These are phyloP conservation scores for Strigomonas culicis DNA, from an alignment of 208 protist species.

Conservation along the genomic window DNA sequence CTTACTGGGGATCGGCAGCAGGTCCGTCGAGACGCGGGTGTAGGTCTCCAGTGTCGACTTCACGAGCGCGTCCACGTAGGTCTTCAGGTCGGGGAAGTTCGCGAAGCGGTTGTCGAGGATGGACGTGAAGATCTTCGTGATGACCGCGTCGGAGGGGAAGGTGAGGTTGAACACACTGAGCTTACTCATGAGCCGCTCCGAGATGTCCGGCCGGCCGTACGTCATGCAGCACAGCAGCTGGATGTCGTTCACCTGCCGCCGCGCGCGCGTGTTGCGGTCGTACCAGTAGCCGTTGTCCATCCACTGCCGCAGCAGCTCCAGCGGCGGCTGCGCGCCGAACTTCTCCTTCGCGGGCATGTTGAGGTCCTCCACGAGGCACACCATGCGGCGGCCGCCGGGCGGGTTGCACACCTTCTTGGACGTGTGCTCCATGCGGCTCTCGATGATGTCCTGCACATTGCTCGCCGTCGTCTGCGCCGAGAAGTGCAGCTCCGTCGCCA, in stretches of 20 bases:
- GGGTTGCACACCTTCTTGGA: conserved; percentile 96
- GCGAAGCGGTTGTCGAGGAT: conserved; percentile 93
- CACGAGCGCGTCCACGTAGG: conserved; percentile 89
- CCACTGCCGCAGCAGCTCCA: conserved; percentile 97
- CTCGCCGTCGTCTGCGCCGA: conserved; percentile 94
- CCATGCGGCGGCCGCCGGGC: conserved; percentile 91
- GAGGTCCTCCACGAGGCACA: conserved; percentile 98
- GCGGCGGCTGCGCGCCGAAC: conserved; percentile 97
- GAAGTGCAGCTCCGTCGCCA: conserved; percentile 95
- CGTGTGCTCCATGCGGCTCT: conserved; percentile 95
- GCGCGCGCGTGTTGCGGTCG: conserved; percentile 92
- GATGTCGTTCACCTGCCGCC: conserved; percentile 94
- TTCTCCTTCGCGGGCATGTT: conserved; percentile 98
- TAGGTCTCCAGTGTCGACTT: conserved; percentile 96
- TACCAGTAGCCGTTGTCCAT: conserved; percentile 98
- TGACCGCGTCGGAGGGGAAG: conserved; percentile 90
- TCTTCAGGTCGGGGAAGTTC: conserved; percentile 91
- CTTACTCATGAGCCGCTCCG: conserved; percentile 91
- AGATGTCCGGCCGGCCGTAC: conserved; percentile 94
- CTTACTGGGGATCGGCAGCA: conserved; percentile 97
- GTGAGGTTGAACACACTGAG: conserved; percentile 97
- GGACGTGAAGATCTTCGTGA: conserved; percentile 95
- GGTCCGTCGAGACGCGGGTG: conserved; percentile 78
- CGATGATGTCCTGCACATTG: conserved; percentile 96
- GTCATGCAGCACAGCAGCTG: conserved; percentile 97